These are phyloP conservation scores for Lecanicillium sp. DNA, from an alignment of 2,329 filamentous ascomycete species.

Conservation along the genomic window DNA sequence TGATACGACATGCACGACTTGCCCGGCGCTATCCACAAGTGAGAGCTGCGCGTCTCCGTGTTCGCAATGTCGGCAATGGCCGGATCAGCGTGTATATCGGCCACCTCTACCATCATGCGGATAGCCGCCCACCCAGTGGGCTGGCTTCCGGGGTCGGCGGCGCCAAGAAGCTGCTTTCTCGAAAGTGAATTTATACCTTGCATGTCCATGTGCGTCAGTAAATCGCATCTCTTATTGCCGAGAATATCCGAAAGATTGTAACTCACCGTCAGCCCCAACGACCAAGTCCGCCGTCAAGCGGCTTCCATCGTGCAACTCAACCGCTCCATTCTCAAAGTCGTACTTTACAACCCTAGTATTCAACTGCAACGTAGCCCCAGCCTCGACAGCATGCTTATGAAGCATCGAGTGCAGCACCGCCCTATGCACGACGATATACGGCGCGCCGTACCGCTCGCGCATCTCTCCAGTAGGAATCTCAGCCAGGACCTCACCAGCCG, in stretches of 20 bases:
- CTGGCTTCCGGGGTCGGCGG: slow-evolving; percentile 7
- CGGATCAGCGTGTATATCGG: slow-evolving; percentile 24
- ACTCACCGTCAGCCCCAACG: slow-evolving; percentile 27
- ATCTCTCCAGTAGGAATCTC: slow-evolving; percentile 13
- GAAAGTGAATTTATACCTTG: slow-evolving; percentile 21
- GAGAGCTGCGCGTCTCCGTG: slow-evolving; percentile 8
- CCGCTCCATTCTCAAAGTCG: slow-evolving; percentile 13
- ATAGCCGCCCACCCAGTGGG: slow-evolving; percentile 32
- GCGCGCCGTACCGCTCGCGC: slow-evolving; percentile 18
- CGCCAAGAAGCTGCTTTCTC: slow-evolving; percentile 11
- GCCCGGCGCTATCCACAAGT: slow-evolving; percentile 28
- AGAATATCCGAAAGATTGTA: not conserved
- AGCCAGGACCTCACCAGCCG: slow-evolving; percentile 16
- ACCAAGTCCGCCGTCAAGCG: slow-evolving; percentile 21
- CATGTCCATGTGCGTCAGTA: not conserved
- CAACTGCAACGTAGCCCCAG: slow-evolving; percentile 17
- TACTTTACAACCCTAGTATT: slow-evolving; percentile 17
- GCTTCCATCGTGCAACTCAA: slow-evolving; percentile 15
- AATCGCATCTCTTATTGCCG: not conserved
- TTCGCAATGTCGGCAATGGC: slow-evolving; percentile 27
- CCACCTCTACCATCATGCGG: slow-evolving; percentile 28
- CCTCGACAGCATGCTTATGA: slow-evolving; percentile 16
- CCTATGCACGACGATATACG: slow-evolving; percentile 27
- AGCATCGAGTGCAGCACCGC: slow-evolving; percentile 26
- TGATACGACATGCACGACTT: slow-evolving; percentile 36